Evolutionary conservation across 139 green algal species (phyloP).

Genomic region (Chlorella ohadii): DNA sequence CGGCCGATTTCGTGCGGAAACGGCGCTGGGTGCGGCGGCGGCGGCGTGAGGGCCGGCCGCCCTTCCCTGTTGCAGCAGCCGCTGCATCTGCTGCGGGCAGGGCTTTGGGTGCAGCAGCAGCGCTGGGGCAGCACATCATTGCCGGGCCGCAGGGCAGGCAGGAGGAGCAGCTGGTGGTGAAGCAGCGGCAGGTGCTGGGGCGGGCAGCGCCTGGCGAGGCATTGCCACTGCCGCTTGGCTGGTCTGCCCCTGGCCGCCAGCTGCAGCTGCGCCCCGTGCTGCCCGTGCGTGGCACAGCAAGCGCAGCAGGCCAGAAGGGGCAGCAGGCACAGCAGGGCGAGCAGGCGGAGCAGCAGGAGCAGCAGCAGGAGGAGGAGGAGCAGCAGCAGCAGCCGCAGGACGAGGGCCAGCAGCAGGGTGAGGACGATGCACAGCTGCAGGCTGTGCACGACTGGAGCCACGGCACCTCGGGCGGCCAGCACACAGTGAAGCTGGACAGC

Average conservation of each 20-base stretch:
- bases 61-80: neutral
- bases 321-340: neutral
- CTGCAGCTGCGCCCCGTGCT: conserved; percentile 66
- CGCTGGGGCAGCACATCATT: no score
- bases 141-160: neutral
- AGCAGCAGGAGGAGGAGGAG: neutral
- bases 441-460: conserved; percentile 68
- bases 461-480: conserved; percentile 38
- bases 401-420: neutral
- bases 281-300: neutral
- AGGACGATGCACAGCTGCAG: neutral
- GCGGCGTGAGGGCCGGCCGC: neutral
- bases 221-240: conserved; percentile 75
- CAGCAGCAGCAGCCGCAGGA: no score
- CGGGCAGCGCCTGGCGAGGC: conserved; percentile 57
- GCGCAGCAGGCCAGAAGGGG: neutral
- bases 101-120: neutral
- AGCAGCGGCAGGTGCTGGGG: conserved; percentile 56
- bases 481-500: conserved; percentile 58
- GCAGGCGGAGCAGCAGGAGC: neutral
- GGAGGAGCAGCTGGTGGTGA: neutral
- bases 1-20: conserved; percentile 60
- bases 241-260: conserved; percentile 61
- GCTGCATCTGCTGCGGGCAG: neutral
- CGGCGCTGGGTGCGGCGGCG: conserved; percentile 63